Conservation (phyloP, 2,329 filamentous ascomycete genomes). For the Verticillium alfalfae region DNA sequence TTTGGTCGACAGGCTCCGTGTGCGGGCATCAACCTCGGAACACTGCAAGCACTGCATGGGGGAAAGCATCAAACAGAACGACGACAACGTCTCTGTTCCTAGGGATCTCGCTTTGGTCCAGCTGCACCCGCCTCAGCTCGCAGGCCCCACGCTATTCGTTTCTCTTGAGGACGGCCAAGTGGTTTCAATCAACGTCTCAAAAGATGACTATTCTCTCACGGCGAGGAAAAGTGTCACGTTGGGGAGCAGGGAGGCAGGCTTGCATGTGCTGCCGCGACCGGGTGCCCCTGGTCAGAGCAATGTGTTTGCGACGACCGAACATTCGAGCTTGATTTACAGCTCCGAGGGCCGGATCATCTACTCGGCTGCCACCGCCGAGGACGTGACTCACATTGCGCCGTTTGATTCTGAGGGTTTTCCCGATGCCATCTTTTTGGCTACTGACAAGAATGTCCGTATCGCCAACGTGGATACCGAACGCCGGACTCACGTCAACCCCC, state of each 20-base stretch:
- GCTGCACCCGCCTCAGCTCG: constrained; percentile 55
- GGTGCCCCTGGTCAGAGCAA: constrained; percentile 61
- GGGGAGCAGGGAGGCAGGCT: constrained; percentile 76
- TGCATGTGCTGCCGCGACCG: constrained; percentile 65
- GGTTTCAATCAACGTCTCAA: constrained; percentile 71
- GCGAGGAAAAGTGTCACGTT: constrained; percentile 76
- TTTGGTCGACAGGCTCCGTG: constrained; percentile 79
- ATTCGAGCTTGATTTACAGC: constrained; percentile 89
- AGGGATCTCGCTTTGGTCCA: constrained; percentile 76
- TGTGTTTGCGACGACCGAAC: constrained; percentile 90
- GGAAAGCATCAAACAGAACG: constrained; percentile 52
- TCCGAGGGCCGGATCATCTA: constrained; percentile 84
- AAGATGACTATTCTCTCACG: constrained; percentile 55
- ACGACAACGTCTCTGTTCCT: constrained; percentile 72
- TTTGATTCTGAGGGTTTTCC: constrained; percentile 82
- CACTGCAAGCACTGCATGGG: constrained; percentile 61
- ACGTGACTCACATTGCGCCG: constrained; percentile 73
- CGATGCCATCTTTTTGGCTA: constrained; percentile 74
- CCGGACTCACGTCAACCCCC: constrained; percentile 79
- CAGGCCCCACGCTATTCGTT: constrained; percentile 72
- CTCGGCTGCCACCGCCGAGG: constrained; percentile 87
- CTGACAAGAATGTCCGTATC: constrained; percentile 69
- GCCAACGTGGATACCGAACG: constrained; percentile 77
- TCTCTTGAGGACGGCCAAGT: constrained; percentile 92
- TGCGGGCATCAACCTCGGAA: constrained; percentile 66